These are phyloP conservation scores for Lablab purpureus DNA, from an alignment of 306 rosid species.

Conservation along the genomic window DNA sequence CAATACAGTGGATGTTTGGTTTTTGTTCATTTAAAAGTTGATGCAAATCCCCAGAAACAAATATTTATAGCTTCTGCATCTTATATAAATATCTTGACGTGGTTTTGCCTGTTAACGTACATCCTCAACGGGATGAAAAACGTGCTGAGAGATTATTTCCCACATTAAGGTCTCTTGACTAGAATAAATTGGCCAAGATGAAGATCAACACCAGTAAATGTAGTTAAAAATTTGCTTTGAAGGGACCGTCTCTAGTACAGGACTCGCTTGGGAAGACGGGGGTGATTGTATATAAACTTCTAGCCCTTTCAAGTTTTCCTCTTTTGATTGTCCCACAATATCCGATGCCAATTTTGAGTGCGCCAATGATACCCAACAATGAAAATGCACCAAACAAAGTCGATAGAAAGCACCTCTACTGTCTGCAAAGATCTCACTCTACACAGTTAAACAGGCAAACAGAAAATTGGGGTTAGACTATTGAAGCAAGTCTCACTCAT, in stretches of 20 bases:
- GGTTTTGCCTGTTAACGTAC: too few species aligned
- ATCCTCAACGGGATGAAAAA: too few species aligned
- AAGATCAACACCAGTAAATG: neutral
- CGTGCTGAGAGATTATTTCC: too few species aligned
- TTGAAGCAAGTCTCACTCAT: too few species aligned
- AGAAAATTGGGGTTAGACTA: neutral
- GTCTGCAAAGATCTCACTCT: neutral
- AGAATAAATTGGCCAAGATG: neutral
- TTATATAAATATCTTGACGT: too few species aligned
- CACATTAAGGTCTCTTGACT: too few species aligned
- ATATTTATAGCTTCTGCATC: neutral
- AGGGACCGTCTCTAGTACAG: constrained; percentile 47
- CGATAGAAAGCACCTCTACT: neutral
- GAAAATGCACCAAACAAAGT: neutral
- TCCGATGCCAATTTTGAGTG: constrained; percentile 56
- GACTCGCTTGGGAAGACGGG: constrained; percentile 37
- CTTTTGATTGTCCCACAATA: constrained; percentile 65
- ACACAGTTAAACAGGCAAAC: too few species aligned
- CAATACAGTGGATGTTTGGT: neutral
- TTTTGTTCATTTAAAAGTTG: too few species aligned
- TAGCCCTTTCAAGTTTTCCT: constrained; percentile 32
- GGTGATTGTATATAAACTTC: constrained; percentile 47
- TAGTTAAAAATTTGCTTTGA: neutral
- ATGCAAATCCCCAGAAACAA: neutral
- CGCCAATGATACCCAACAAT: constrained; percentile 53